Evolutionary conservation across 192 early-diverging fungal genomes (phyloP).

Genomic region (Linnemannia zychae): DNA sequence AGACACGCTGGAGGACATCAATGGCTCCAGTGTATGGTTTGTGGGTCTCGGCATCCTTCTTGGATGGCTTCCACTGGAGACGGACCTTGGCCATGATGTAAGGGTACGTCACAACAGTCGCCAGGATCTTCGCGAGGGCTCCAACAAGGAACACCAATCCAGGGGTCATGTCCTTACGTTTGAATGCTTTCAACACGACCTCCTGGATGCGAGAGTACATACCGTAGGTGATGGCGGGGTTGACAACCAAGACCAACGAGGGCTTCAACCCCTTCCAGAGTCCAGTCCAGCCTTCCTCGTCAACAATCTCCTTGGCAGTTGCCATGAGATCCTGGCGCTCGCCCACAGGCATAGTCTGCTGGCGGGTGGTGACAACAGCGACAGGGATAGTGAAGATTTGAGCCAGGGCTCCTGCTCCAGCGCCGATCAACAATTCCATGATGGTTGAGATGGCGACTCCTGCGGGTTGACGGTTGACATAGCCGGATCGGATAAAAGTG

Average conservation of each 20-base stretch:
- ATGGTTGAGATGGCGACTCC: constrained; percentile 79
- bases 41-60: constrained; percentile 57
- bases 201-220: constrained; percentile 89
- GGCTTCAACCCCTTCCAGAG: constrained; percentile 95
- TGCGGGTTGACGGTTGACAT: constrained; percentile 59
- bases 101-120: constrained; percentile 88
- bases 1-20: constrained; percentile 88
- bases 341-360: constrained; percentile 81
- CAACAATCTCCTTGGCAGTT: constrained; percentile 78
- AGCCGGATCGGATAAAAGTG: constrained; percentile 76
- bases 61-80: constrained; percentile 91
- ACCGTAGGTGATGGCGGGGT: constrained; percentile 98
- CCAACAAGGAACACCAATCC: constrained; percentile 94
- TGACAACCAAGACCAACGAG: constrained; percentile 90
- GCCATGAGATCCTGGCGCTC: constrained; percentile 76
- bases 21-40: constrained; percentile 84
- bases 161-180: constrained; percentile 70
- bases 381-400: constrained; percentile 94
- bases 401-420: constrained; percentile 88
- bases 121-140: constrained; percentile 95
- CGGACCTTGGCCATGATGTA: constrained; percentile 99
- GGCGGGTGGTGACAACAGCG: constrained; percentile 94
- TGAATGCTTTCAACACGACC: constrained; percentile 64
- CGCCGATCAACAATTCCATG: constrained; percentile 91
- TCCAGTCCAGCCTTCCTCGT: constrained; percentile 83